Evolutionary conservation across 2,329 filamentous ascomycete species (phyloP).

Genomic region (Neospermospora avenae): DNA sequence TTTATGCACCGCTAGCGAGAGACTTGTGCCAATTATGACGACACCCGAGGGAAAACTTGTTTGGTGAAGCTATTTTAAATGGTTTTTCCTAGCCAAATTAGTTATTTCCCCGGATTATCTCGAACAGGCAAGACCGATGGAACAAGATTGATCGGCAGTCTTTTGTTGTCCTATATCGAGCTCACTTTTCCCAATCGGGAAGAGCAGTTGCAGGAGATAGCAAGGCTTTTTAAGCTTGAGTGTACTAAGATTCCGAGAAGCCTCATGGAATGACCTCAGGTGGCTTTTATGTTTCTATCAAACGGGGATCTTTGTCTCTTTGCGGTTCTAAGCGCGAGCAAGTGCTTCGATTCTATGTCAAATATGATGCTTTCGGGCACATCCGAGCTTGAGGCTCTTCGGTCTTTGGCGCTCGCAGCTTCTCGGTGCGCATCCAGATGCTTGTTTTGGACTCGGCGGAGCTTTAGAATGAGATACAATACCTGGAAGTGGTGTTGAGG

Average conservation of each 20-base stretch:
- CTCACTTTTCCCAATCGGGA: neutral
- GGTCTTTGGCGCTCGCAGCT: neutral
- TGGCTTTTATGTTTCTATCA: neutral
- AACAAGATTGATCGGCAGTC: neutral
- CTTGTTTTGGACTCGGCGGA: neutral
- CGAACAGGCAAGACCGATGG: neutral
- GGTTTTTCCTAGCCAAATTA: neutral
- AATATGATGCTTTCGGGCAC: neutral
- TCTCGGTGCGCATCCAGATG: neutral
- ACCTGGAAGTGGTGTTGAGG: neutral
- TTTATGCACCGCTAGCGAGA: neutral
- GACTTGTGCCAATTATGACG: neutral
- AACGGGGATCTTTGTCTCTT: neutral
- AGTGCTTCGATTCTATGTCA: neutral
- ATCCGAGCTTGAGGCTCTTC: neutral
- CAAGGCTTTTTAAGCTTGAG: neutral
- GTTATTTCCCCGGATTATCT: neutral
- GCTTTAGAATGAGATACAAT: neutral
- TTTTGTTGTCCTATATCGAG: neutral
- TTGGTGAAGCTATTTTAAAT: neutral
- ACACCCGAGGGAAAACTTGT: neutral
- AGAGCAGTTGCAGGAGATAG: too few species aligned
- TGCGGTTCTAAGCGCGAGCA: neutral
- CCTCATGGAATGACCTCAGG: neutral
- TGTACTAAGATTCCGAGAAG: neutral